phyloP scores from a whole-genome alignment of 768 basidiomycete genomes.

The Lactarius hatsudake region DNA sequence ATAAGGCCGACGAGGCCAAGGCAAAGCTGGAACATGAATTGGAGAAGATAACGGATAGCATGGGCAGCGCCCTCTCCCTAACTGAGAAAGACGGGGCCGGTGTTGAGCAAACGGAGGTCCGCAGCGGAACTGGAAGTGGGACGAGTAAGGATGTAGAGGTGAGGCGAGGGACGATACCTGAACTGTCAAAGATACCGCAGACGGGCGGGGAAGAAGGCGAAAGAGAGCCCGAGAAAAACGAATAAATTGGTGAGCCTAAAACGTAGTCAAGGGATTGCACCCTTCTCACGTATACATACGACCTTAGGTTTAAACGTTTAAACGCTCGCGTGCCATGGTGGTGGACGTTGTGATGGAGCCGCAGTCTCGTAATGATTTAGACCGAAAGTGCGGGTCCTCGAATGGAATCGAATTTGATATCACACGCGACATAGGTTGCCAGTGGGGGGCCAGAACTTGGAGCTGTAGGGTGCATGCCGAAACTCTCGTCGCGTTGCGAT shows the following conservation, averaged over 20 bases:
- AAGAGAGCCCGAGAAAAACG: background rate
- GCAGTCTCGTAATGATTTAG: background rate
- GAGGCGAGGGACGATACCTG: background rate
- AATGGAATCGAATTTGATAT: background rate
- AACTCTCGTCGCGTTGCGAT: background rate
- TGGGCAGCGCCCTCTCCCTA: slow-evolving; percentile 9
- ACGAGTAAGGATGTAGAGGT: background rate
- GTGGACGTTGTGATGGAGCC: background rate
- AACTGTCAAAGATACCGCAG: background rate
- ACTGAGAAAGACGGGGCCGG: slow-evolving; percentile 7
- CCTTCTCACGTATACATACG: background rate
- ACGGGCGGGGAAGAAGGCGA: background rate
- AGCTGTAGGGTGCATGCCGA: background rate
- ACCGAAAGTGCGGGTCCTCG: background rate
- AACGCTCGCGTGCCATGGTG: background rate
- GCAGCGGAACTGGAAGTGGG: background rate
- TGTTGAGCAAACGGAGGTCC: background rate
- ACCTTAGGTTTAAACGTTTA: background rate
- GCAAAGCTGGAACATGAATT: slow-evolving; percentile 13
- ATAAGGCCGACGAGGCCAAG: background rate
- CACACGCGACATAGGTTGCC: background rate
- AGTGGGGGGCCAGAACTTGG: background rate
- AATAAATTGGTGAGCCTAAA: background rate
- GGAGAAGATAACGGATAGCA: slow-evolving; percentile 12
- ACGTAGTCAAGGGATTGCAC: background rate